Evolutionary conservation across 1,284 basidiomycete genomes (phyloP).

Genomic region (Marasmius fiardii): DNA sequence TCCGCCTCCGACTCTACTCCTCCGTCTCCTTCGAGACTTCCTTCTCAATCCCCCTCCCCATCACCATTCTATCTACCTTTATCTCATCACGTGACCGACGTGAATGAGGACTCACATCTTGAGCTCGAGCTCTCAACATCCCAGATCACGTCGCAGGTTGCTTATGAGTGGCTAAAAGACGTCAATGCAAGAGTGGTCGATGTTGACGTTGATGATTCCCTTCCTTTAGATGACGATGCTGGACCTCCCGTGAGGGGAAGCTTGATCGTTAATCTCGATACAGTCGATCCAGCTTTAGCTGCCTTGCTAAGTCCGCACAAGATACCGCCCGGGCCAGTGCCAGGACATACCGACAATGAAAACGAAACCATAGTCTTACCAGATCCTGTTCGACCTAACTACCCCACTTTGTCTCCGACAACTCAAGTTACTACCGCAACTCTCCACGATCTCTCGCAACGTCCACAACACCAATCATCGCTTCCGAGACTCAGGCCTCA

Average conservation of each 20-base stretch:
- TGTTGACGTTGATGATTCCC: not conserved
- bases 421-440: not conserved
- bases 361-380: not conserved
- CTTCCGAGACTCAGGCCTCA: not conserved
- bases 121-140: constrained; percentile 1
- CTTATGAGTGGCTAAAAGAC: constrained; percentile 4
- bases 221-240: not conserved
- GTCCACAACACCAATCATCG: too few relatives aligned
- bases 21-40: not conserved
- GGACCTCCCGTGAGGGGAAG: not conserved
- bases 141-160: not conserved
- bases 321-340: not conserved
- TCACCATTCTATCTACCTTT: not conserved
- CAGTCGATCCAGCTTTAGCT: constrained; percentile 9
- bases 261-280: constrained; percentile 2
- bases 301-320: constrained; percentile 11
- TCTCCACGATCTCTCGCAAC: not conserved
- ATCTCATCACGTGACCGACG: not conserved
- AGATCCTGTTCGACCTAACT: not conserved
- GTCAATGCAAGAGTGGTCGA: constrained; percentile 5
- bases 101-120: not conserved
- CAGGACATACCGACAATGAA: not conserved
- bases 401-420: not conserved
- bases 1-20: constrained; percentile 1
- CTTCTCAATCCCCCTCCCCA: not conserved